Evolutionary conservation across 2,329 filamentous ascomycete species (phyloP).

Genomic region (Colletotrichum brevisporum): DNA sequence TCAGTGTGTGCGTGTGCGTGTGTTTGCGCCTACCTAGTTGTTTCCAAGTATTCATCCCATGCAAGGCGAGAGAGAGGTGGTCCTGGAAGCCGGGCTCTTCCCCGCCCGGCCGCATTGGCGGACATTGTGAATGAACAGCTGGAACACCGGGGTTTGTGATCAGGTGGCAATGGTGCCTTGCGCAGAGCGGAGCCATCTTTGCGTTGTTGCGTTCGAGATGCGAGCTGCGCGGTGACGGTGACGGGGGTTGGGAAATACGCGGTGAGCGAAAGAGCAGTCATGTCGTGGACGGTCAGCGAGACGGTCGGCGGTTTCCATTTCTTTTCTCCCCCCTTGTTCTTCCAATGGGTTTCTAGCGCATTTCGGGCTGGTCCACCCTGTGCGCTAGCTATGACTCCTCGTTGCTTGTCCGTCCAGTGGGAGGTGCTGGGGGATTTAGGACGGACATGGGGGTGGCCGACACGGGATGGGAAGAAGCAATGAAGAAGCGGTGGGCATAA

Average conservation of each 20-base stretch:
- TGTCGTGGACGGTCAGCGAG: constrained; percentile 23
- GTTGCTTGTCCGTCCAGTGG: constrained; percentile 5
- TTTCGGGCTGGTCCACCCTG: constrained; percentile 16
- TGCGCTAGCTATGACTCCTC: constrained; percentile 24
- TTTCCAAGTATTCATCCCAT: not conserved
- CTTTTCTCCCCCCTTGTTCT: constrained; percentile 20
- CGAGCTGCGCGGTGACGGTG: constrained; percentile 37
- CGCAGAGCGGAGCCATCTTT: constrained; percentile 23
- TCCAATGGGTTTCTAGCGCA: constrained; percentile 26
- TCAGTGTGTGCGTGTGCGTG: not conserved
- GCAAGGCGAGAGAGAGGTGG: not conserved
- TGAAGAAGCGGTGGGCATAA: constrained; percentile 40
- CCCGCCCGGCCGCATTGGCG: constrained; percentile 35
- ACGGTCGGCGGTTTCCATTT: constrained; percentile 19
- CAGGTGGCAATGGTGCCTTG: constrained; percentile 36
- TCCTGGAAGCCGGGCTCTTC: constrained; percentile 6
- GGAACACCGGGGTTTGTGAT: constrained; percentile 19
- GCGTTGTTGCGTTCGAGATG: not conserved
- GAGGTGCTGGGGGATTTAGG: constrained; percentile 14
- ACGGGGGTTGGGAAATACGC: constrained; percentile 38
- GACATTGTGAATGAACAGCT: constrained; percentile 32
- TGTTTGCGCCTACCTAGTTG: not conserved
- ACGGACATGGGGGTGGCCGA: constrained; percentile 12
- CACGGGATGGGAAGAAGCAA: constrained; percentile 32
- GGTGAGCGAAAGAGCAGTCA: constrained; percentile 28